Percentiles rank a stretch among this genome's conserved stretches.
phyloP scores from a whole-genome alignment of 2,329 filamentous ascomycete species.

The Neonectria coccinea region DNA sequence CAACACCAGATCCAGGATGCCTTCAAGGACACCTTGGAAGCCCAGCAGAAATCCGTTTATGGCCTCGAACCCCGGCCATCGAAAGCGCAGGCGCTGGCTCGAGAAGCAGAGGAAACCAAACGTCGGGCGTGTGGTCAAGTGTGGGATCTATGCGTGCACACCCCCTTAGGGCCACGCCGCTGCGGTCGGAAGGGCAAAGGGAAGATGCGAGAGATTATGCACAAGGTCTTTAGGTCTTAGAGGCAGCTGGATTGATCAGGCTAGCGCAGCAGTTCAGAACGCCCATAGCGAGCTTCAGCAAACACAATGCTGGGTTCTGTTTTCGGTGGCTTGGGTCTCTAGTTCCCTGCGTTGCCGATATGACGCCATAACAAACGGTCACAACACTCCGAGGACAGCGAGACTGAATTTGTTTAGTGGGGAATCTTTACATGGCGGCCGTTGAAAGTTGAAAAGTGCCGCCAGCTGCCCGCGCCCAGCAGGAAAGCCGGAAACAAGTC shows the following conservation, averaged over 20 bases:
- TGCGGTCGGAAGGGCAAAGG: not conserved
- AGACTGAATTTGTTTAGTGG: not conserved
- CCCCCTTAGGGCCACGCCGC: constrained; percentile 2
- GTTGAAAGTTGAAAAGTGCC: not conserved
- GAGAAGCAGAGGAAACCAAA: constrained; percentile 13
- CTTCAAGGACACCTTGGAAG: constrained; percentile 35
- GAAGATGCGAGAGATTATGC: constrained; percentile 19
- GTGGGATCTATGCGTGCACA: not conserved
- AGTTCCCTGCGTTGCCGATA: not conserved
- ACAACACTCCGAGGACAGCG: not conserved
- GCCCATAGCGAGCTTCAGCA: not conserved
- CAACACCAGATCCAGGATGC: constrained; percentile 39
- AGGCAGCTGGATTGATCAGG: not conserved
- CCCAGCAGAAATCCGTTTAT: constrained; percentile 39
- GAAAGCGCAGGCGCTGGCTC: constrained; percentile 7
- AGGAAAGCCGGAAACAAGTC: not conserved
- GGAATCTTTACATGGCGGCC: not conserved
- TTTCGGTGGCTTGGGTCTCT: not conserved
- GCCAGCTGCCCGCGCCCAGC: not conserved
- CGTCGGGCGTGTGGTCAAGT: not conserved
- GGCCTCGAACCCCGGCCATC: constrained; percentile 26
- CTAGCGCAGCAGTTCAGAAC: not conserved
- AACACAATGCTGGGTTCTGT: not conserved
- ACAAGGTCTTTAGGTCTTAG: constrained; percentile 24
- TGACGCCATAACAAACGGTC: not conserved